Evolutionary conservation across 164 flowering plant species (phyloP).

Genomic region (Vitis cinerea): DNA sequence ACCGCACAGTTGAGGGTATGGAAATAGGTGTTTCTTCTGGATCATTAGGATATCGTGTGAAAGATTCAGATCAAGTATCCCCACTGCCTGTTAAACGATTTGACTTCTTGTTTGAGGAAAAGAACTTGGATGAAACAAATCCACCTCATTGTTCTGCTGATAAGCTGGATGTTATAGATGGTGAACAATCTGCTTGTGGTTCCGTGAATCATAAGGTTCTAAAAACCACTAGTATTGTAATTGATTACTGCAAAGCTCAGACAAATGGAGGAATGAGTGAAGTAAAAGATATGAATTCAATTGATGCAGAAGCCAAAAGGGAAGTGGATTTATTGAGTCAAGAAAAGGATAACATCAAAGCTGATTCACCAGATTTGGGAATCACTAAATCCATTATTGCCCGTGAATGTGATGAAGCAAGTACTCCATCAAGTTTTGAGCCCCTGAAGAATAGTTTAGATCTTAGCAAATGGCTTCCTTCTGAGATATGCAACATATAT

Average conservation of each 20-base stretch:
- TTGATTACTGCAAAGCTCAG: constrained; percentile 15
- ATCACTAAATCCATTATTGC: constrained; percentile 15
- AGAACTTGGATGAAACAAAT: constrained; percentile 27
- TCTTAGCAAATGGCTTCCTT: constrained; percentile 79
- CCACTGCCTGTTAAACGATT: constrained; percentile 85
- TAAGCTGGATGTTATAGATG: constrained; percentile 4
- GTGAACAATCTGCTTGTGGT: constrained; percentile 19
- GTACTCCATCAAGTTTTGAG: constrained; percentile 69
- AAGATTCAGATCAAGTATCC: constrained; percentile 40
- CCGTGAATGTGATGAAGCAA: constrained; percentile 24
- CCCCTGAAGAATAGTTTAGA: constrained; percentile 38
- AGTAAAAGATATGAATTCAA: constrained; percentile 18
- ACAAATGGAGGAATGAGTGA: constrained; percentile 14
- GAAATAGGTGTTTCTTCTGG: constrained; percentile 23
- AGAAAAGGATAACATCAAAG: constrained; percentile 20
- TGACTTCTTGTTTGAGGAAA: constrained; percentile 73
- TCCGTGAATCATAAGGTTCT: constrained; percentile 17
- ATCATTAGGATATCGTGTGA: constrained; percentile 20
- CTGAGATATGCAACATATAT: constrained; percentile 72
- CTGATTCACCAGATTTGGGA: constrained; percentile 21
- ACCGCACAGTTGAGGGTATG: constrained; percentile 10
- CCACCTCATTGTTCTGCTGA: constrained; percentile 9
- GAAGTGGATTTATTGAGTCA: constrained; percentile 12
- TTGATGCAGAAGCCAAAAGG: constrained; percentile 11
- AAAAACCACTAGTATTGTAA: constrained; percentile 7